Evolutionary conservation across 73 alveolate genomes (phyloP), one percentile per base, ranked within the genome.

Genomic region (Uronychia setigera): DNA sequence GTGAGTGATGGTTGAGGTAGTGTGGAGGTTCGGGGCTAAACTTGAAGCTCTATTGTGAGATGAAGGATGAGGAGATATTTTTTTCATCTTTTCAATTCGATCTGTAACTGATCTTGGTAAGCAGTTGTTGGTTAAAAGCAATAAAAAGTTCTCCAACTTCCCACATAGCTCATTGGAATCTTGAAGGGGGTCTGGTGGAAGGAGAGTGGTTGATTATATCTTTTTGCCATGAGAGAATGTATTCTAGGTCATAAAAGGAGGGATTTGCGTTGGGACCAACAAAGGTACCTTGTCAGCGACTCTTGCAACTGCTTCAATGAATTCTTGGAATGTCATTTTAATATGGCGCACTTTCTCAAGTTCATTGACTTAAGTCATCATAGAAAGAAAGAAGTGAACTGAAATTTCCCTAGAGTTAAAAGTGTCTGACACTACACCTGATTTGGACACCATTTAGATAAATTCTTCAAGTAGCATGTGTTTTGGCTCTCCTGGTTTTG

Each of bases 281-380:
- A 46, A 46, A 11, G 5, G 5, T 19, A 78, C 19, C 76, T 78
- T 78, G 34, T 92, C 97, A 58, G 93, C 93, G 14, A 89, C 91
- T 81, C 97, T 92, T n/a, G 89, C 88, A 0, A 88, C 59, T 1
- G 97, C 97, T 76, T 92, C 97, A 29, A 90, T 32, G 76, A 89
- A 92, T 60, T 92, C 97, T 0, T 76, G 77, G 0, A 89, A 84
- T n/a, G 93, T 35, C 95, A 92, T 89, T 60, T 92, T 32, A 29
- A 82, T 83, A 28, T 78, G 91, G 59, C 89, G 85, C 46, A 91
- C 94, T 25, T 77, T 57, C 32, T 92, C 90, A 27, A 92, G 88
- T 46, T 92, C 97, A 59, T 92, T 89, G 0, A 90, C 82, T 81
- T 90, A 60, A 35, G 92, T 82, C 94, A 85, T 90, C 84, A 90